These are phyloP conservation scores for Colletotrichum cuscutae DNA, from an alignment of 2,329 filamentous ascomycete genomes.

Conservation along the genomic window DNA sequence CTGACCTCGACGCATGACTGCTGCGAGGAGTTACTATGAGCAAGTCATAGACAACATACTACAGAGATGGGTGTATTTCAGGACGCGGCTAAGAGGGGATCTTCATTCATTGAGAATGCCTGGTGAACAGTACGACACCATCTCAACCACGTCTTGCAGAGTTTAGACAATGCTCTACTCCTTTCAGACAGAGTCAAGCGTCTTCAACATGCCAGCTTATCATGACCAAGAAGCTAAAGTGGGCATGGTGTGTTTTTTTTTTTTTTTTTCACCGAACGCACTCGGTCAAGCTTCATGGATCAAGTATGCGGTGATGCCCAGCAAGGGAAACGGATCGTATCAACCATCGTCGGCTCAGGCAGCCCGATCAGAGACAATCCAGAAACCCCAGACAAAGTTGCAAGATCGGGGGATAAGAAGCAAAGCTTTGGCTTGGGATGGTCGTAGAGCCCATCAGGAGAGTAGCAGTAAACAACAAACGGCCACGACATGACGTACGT, in stretches of 20 bases:
- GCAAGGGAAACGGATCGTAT: too few relatives aligned
- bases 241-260: too few relatives aligned
- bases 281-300: too few relatives aligned
- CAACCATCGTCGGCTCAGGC: neutral
- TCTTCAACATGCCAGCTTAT: neutral
- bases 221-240: too few relatives aligned
- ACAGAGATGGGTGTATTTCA: neutral
- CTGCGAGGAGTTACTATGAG: neutral
- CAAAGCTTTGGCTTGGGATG: too few relatives aligned
- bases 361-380: neutral
- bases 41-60: too few relatives aligned
- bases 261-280: too few relatives aligned
- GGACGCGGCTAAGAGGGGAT: neutral
- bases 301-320: too few relatives aligned
- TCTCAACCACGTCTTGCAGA: neutral
- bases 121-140: neutral
- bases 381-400: neutral
- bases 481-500: slow-evolving; percentile 14
- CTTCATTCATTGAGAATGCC: neutral
- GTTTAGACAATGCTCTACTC: neutral
- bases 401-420: neutral
- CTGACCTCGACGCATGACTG: neutral
- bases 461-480: neutral
- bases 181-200: neutral
- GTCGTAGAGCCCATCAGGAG: too few relatives aligned